phyloP scores from a whole-genome alignment of 2,329 filamentous ascomycete genomes.

The Sordariomycetes sp. region DNA sequence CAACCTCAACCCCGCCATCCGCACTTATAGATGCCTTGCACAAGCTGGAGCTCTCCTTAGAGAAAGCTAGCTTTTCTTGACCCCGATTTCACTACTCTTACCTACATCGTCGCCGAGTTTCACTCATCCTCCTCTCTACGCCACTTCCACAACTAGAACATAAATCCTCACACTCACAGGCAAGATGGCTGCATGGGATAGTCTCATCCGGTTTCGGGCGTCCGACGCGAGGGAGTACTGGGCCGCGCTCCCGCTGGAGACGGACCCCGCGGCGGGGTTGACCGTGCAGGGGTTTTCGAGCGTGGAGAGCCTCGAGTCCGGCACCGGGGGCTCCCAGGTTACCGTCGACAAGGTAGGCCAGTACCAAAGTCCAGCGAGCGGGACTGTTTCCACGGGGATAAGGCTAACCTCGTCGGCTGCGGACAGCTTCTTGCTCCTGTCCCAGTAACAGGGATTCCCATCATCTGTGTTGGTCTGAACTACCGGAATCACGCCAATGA shows the following conservation, averaged over 20 bases:
- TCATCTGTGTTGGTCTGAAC: slow-evolving; percentile 17
- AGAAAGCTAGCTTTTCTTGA: too few relatives aligned
- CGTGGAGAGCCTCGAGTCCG: background rate
- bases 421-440: background rate
- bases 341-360: background rate
- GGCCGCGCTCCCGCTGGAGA: background rate
- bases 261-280: background rate
- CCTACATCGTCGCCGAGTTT: too few relatives aligned
- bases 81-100: too few relatives aligned
- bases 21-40: too few relatives aligned
- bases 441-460: background rate
- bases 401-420: too few relatives aligned
- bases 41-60: too few relatives aligned
- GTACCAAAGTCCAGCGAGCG: too few relatives aligned
- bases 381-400: too few relatives aligned
- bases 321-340: background rate
- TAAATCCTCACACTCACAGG: background rate
- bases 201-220: background rate
- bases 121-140: too few relatives aligned
- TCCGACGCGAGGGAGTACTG: background rate
- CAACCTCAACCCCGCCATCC: too few relatives aligned
- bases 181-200: background rate
- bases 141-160: too few relatives aligned
- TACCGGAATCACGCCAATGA: slow-evolving; percentile 15
- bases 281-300: background rate